Evolutionary conservation across 257 asterid species (phyloP).

Genomic region (Ajuga chamaepitys): DNA sequence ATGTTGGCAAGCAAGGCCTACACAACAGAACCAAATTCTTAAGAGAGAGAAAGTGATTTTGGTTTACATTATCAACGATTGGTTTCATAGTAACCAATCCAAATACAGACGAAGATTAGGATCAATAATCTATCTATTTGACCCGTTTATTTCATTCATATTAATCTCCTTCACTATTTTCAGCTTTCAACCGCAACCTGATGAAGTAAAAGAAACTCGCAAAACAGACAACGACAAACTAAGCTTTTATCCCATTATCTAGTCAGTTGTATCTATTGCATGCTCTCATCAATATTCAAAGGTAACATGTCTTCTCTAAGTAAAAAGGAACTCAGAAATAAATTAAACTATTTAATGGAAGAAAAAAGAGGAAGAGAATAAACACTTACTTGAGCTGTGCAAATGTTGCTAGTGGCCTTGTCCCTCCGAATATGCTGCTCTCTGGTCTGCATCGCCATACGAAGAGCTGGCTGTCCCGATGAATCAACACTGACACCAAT

Average conservation of each 20-base stretch:
- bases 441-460: conserved; percentile 99
- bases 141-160: background rate
- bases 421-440: conserved; percentile 99
- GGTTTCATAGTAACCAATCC: background rate
- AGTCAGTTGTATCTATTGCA: no score
- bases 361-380: background rate
- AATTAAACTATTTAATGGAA: no score
- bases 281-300: no score
- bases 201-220: background rate
- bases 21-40: conserved; percentile 7
- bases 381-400: conserved; percentile 87
- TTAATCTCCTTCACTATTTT: background rate
- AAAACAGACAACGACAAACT: no score
- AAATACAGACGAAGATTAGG: background rate
- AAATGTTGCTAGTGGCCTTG: conserved; percentile 97
- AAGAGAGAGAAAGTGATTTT: background rate
- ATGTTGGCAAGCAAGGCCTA: conserved; percentile 98
- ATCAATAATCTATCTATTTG: background rate
- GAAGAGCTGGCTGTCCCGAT: conserved; percentile 83
- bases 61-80: background rate
- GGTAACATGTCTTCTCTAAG: no score
- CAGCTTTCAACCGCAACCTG: background rate
- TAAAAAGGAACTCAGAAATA: no score
- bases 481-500: conserved; percentile 96
- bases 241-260: no score